Evolutionary conservation across 1,139 yeast species (phyloP), one percentile per base, ranked within the genome.

Genomic region (Debaryomyces psychrophilus): DNA sequence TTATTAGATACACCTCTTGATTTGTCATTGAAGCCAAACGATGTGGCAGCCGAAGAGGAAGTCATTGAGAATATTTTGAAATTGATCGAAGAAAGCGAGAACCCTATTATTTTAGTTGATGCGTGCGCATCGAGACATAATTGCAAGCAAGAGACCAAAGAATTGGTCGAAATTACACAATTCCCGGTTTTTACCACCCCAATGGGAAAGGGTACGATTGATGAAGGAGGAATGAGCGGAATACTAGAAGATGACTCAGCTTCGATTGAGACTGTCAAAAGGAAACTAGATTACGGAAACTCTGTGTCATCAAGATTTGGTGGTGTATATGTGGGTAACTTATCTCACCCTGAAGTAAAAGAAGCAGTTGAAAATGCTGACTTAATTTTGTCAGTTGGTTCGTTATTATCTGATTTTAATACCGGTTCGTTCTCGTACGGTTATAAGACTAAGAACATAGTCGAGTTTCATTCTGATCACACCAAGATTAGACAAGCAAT

Each of bases 381-480:
- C 69, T 77, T 88, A 68, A 77, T 89, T 50, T 66, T 89, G 49
- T 84, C 92, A 12, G 78, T 88, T 55, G 96, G 96, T 65, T 90
- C 92, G 44, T 72, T 89, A 61, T 74, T 88, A 61, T 87, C 95
- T 40, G 96, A 89, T 69, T 89, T 86, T 81, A 88, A 87, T 77
- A 88, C 96, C 48, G 95, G 95, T 63, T 85, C 95, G 14, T 88
- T 88, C 78, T 82, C 93, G 27, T 89, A 88, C 73, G 79, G 85
- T 47, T 87, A 87, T 77, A 77, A 81, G 63, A 87, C 96, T 56
- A 82, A 79, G 67, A 87, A 87, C 73, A 78, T 87, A 55, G 81
- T 89, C 54, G 96, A 89, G 72, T 85, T 89, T 81, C 96, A 89
- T 70, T 86, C 95, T n/a, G 92, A 87, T 71, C 80, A 85, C 75